These are phyloP conservation scores for Parachaetomium inaequale DNA, from an alignment of 495 filamentous ascomycete species.

Conservation along the genomic window DNA sequence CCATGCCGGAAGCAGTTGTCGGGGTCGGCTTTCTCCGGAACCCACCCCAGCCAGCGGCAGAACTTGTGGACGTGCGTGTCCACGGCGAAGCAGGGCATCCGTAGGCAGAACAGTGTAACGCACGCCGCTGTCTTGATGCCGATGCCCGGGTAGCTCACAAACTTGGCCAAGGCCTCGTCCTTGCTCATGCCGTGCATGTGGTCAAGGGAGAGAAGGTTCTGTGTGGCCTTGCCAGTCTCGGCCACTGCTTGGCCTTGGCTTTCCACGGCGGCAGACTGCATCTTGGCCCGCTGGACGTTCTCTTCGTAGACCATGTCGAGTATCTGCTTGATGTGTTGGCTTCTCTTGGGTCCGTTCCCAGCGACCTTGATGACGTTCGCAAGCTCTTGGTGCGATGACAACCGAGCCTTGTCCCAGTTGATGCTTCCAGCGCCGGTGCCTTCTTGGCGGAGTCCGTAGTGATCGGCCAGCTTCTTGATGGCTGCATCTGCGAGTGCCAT, in stretches of 20 bases:
- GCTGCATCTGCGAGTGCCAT: conserved; percentile 63
- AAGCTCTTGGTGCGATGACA: conserved; percentile 58
- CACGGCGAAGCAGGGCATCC: conserved; percentile 74
- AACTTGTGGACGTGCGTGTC: conserved; percentile 84
- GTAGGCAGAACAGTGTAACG: conserved; percentile 75
- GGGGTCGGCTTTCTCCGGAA: conserved; percentile 58
- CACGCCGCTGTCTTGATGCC: conserved; percentile 91
- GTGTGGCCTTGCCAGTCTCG: background rate
- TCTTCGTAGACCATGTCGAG: conserved; percentile 76
- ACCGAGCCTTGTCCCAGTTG: conserved; percentile 79
- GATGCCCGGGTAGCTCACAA: conserved; percentile 77
- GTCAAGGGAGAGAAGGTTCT: conserved; percentile 60
- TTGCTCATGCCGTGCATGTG: conserved; percentile 65
- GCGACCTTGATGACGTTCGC: conserved; percentile 69
- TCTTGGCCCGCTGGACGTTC: conserved; percentile 41
- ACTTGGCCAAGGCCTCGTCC: conserved; percentile 66
- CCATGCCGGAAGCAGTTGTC: conserved; percentile 75
- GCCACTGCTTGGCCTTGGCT: background rate
- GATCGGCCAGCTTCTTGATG: conserved; percentile 64
- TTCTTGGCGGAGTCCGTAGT: conserved; percentile 55
- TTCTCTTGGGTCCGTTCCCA: conserved; percentile 64
- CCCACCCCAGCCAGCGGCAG: conserved; percentile 82
- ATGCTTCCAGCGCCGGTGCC: conserved; percentile 63
- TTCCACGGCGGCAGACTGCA: background rate
- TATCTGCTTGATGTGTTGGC: conserved; percentile 73